phyloP scores from a whole-genome alignment of 1,139 yeast species.

The Pichia sp. region DNA sequence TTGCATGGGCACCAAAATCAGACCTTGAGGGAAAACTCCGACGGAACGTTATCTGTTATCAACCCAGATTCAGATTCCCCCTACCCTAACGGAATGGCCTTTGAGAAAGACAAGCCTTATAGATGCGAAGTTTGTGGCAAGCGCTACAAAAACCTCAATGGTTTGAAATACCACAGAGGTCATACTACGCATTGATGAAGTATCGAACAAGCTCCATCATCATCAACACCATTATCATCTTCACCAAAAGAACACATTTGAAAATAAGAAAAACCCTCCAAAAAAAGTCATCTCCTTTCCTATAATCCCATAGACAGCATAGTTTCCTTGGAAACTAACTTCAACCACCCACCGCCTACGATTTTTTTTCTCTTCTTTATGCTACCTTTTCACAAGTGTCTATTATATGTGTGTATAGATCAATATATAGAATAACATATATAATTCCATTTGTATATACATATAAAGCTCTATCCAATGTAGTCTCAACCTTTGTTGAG shows the following conservation, averaged over 20 bases:
- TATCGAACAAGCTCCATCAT: background rate
- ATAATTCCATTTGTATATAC: background rate
- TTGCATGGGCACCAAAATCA: constrained; percentile 97
- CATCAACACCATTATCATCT: background rate
- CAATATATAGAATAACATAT: background rate
- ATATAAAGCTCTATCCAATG: too few relatives aligned
- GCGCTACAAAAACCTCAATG: constrained; percentile 91
- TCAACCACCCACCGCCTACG: background rate
- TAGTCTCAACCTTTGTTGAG: too few relatives aligned
- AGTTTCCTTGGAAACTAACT: background rate
- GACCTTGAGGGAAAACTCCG: constrained; percentile 82
- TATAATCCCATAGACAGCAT: background rate
- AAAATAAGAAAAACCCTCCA: background rate
- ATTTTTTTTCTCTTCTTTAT: background rate
- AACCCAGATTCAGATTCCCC: constrained; percentile 93
- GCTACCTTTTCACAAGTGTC: background rate
- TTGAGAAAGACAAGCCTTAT: constrained; percentile 97
- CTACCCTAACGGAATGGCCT: constrained; percentile 84
- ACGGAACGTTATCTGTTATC: constrained; percentile 87
- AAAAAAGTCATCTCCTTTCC: constrained; percentile 3
- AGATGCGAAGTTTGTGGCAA: constrained; percentile 98
- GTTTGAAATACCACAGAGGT: constrained; percentile 94
- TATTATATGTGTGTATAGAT: background rate
- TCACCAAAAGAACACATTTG: background rate
- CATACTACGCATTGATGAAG: constrained; percentile 66